Evolutionary conservation across 306 rosid species (phyloP), one percentile per base, ranked within the genome.

Genomic region (Cucurbita ficifolia): DNA sequence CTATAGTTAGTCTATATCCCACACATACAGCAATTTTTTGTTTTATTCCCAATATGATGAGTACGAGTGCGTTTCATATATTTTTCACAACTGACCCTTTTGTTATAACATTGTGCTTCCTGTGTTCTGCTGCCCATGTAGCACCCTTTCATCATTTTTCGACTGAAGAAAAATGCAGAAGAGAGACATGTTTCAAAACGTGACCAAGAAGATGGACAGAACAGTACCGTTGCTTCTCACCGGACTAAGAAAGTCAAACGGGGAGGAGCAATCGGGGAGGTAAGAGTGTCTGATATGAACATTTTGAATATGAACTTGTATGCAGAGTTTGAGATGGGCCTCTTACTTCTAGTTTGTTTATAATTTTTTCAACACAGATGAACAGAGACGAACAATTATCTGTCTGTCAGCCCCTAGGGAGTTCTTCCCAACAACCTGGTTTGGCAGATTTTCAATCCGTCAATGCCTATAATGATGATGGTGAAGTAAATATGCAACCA

Each of bases 131-230:
- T 38, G 59, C 70, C 76, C 75, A 22, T 78, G 77, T 75, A 88
- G 98, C 72, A 60, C 52, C 36, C 76, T 43, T 84, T 80, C 69
- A 91, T 87, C 67, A 17, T 92, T 39, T 78, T 88, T 68, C 83
- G 81, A 29, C 39, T 92, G 73, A 86, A 35, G 63, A 73, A 51
- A 67, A 81, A 73, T 18, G 5, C 65, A 24, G 83, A 76, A 52
- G 65, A 39, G 77, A 55, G 12, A 53, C 40, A 53, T 43, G 69
- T 17, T 67, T 10, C 52, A 52, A 38, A 57, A 19, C 5, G 6
- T 18, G 74, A 56, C 73, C 87, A 79, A 70, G 79, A 79, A 70
- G 79, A 76, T 17, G 84, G 82, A 59, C 69, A 82, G 16, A 81
- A 79, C 51, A 62, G 70, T 62, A 5, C 11, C 57, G 3, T 45